Percentiles rank a stretch among this genome's conserved stretches.
phyloP scores from a whole-genome alignment of 2,329 filamentous ascomycete genomes.

The Lasiodiplodia sp. region DNA sequence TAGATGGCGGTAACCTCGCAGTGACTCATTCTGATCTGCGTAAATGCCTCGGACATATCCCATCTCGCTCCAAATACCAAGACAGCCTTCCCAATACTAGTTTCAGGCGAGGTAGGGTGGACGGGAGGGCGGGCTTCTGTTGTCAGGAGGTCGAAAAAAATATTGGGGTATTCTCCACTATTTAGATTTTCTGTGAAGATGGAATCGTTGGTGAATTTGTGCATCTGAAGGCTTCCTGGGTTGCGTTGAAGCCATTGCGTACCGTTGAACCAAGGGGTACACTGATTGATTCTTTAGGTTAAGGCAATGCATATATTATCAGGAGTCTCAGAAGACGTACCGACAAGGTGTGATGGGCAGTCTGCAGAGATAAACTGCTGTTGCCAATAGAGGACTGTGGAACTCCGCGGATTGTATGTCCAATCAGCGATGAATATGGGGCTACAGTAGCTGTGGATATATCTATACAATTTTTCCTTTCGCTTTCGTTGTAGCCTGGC shows the following conservation, averaged over 20 bases:
- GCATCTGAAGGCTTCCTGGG: not conserved
- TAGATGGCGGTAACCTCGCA: not conserved
- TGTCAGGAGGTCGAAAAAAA: not conserved
- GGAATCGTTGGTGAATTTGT: not conserved
- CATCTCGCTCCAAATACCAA: no score
- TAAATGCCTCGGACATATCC: no score
- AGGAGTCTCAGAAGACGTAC: not conserved
- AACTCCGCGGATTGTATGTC: not conserved
- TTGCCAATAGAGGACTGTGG: not conserved
- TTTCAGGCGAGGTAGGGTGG: no score
- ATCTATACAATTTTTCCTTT: not conserved
- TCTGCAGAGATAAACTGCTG: not conserved
- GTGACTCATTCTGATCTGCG: slow-evolving; percentile 27
- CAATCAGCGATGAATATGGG: slow-evolving; percentile 8
- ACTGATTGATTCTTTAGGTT: not conserved
- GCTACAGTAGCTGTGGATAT: not conserved
- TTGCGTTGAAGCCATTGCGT: not conserved
- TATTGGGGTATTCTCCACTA: not conserved
- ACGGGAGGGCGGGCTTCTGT: no score
- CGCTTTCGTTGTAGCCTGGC: not conserved
- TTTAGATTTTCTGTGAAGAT: not conserved
- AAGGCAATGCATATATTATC: not conserved
- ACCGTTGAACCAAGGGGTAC: not conserved
- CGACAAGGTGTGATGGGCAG: not conserved
- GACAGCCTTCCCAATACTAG: no score